Base-by-base conservation (phyloP, 1,284 basidiomycete species). In the Leccinum cinnamomeum region DNA sequence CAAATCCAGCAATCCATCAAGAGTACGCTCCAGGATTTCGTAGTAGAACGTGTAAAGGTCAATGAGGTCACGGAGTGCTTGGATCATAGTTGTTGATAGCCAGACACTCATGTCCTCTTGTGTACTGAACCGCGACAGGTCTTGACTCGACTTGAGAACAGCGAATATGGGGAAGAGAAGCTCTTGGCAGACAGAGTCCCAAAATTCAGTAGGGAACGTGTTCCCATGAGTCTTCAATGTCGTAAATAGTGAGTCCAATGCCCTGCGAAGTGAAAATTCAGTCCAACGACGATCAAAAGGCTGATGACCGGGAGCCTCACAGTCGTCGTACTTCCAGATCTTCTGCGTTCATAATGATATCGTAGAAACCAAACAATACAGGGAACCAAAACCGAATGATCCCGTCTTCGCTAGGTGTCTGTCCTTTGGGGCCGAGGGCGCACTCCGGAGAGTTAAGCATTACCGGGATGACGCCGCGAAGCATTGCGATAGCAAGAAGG, bases 71-170 rank as follows among this genome's bases (percentile, higher is more conserved):
- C 97, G 87, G 61, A 99, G 82, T 1, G 97, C 97, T 74, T 99
- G 97, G 61, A 99, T 98, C 90, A 99, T 96, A 2, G 97, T 99
- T 7, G 97, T 98, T 51, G 95, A 98, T 55, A 99, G 79, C 97
- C 97, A 99, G 14, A 99, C 96, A 70, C 95, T 97, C 95, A 98
- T 97, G 71, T 99, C 97, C 74, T 99, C 97, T 72, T 98, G 94
- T 2, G 94, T 96, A 72, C 84, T 93, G 81, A 98, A 98, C 30
- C 95, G 87, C 14, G 92, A 93, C 37, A 98, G 78, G 74, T 98
- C 96, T 79, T 88, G 90, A 68, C 87, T 91, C 14, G 92, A 95
- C 69, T 94, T 94, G 62, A 99, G 82, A 56, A 99, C 95, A 3
- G 95, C 92, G 75, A 99, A 99, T 70, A 99, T 99, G 1, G 97